A percentile compares a stretch with the other conserved stretches of the same genome.
Conservation (phyloP, 2,329 filamentous ascomycete genomes). For the Botrytis pseudocinerea region DNA sequence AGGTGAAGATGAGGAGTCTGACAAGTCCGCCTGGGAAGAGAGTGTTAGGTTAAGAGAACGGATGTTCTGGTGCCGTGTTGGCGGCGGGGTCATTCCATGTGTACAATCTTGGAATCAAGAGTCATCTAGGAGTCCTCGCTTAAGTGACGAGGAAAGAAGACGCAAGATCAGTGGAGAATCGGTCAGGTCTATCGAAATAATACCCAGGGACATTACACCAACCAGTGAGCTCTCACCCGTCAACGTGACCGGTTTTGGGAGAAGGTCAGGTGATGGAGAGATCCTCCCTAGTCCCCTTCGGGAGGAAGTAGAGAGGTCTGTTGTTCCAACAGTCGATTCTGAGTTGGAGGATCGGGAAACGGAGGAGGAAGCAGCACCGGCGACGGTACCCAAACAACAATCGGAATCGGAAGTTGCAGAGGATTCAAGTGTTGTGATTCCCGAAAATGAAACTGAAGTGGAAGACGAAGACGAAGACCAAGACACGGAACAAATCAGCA, state of each 20-base stretch:
- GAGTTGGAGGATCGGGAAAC: not conserved
- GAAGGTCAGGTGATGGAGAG: constrained; percentile 14
- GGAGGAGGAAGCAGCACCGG: not conserved
- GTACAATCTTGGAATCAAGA: constrained; percentile 32
- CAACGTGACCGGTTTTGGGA: constrained; percentile 8
- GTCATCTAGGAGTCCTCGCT: constrained; percentile 33
- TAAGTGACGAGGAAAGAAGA: constrained; percentile 37
- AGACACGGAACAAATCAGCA: constrained; percentile 11
- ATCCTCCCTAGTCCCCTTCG: constrained; percentile 19
- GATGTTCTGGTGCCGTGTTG: constrained; percentile 96
- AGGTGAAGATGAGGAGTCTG: constrained; percentile 77
- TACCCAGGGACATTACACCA: constrained; percentile 39
- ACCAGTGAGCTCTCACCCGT: constrained; percentile 26
- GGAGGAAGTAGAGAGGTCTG: constrained; percentile 10
- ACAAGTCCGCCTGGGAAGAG: constrained; percentile 92
- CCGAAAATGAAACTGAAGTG: not conserved
- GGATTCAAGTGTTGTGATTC: not conserved
- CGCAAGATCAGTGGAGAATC: constrained; percentile 38
- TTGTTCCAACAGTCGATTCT: not conserved
- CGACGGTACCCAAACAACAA: not conserved
- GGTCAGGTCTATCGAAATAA: constrained; percentile 37
- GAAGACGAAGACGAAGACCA: not conserved
- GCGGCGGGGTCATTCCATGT: constrained; percentile 80
- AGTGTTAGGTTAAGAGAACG: constrained; percentile 84
- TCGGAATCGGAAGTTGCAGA: not conserved